Evolutionary conservation across 208 protist species (phyloP).

Genomic region (Entamoeba invadens): DNA sequence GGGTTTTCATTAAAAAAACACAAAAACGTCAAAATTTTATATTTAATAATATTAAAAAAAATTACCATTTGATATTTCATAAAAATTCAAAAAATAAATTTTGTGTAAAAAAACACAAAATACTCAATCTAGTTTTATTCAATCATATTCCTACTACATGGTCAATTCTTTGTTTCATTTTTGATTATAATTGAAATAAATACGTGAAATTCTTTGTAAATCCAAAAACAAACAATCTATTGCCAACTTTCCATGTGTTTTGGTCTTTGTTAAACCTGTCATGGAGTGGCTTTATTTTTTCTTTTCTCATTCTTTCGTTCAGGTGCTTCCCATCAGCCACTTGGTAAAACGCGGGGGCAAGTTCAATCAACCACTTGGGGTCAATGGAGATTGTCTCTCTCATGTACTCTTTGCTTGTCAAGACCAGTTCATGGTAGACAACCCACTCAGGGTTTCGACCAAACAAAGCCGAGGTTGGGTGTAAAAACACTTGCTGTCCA

Average conservation of each 20-base stretch:
- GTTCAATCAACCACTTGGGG: background rate
- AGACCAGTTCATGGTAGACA: background rate
- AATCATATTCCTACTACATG: background rate
- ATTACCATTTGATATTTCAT: background rate
- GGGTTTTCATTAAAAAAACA: background rate
- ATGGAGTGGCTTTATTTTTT: background rate
- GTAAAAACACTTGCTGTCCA: background rate
- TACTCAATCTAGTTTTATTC: background rate
- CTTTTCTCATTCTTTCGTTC: background rate
- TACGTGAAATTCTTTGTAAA: no score
- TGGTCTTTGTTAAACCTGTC: background rate
- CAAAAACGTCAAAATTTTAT: no score
- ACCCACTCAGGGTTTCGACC: background rate
- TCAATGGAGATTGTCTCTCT: background rate
- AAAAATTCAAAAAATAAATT: background rate
- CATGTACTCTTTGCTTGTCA: background rate
- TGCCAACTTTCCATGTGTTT: background rate
- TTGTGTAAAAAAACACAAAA: background rate
- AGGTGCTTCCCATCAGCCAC: background rate
- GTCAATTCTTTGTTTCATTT: background rate
- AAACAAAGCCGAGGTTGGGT: background rate
- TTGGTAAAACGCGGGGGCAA: background rate
- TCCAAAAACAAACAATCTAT: background rate
- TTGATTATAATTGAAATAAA: background rate
- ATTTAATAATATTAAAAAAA: background rate